These are phyloP conservation scores for Ustilago xerochloae DNA, from an alignment of 1,284 basidiomycete species.

Conservation along the genomic window DNA sequence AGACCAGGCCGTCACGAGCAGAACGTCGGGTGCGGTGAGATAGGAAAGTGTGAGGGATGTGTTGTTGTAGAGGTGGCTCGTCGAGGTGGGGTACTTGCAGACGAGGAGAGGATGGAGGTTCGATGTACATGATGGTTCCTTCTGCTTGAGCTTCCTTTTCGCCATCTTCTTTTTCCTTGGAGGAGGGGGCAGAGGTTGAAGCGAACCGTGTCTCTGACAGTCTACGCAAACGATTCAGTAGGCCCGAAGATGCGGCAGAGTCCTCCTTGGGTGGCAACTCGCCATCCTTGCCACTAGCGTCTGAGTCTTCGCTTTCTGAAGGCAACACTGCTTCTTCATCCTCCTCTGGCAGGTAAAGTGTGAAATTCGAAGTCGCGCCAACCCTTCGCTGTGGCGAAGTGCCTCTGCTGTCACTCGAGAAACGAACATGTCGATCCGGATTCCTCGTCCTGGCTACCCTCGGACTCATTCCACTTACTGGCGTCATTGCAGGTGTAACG, in stretches of 20 bases:
- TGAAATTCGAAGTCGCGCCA: conserved; percentile 38
- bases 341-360: conserved; percentile 29
- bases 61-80: conserved; percentile 44
- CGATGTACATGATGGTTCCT: conserved; percentile 44
- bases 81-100: conserved; percentile 52
- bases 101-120: conserved; percentile 37
- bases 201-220: conserved; percentile 31
- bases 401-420: conserved; percentile 6
- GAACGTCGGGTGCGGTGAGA: conserved; percentile 62
- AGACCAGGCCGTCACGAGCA: conserved; percentile 57
- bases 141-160: conserved; percentile 10
- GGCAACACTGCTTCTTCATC: conserved; percentile 37
- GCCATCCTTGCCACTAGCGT: conserved; percentile 53
- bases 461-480: conserved; percentile 23
- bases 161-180: background rate
- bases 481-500: conserved; percentile 36
- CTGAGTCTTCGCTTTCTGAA: conserved; percentile 42
- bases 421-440: conserved; percentile 34
- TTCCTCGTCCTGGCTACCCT: conserved; percentile 8
- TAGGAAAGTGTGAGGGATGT: conserved; percentile 37
- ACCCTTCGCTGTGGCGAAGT: conserved; percentile 22
- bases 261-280: conserved; percentile 12
- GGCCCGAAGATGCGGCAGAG: background rate
- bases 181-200: conserved; percentile 3
- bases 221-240: conserved; percentile 23